Evolutionary conservation across 495 filamentous ascomycete species (phyloP), one percentile per base, ranked within the genome.

Genomic region (Annulohypoxylon stygium): DNA sequence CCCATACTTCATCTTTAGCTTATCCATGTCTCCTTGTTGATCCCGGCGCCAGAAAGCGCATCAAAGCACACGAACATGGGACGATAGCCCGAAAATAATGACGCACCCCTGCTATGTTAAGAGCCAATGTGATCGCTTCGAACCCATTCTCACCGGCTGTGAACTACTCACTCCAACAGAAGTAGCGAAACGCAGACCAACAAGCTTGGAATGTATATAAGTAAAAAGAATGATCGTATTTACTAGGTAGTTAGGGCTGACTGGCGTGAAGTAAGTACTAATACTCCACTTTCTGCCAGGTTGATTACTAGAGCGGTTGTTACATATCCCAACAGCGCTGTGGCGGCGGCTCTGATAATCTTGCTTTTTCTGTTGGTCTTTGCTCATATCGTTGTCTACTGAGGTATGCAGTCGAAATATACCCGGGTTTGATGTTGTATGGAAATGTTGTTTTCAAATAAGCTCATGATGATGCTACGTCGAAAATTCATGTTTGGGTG

Each of bases 41-140:
- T 78, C 71, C 71, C 76, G 73, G 71, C 66, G 55, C 61, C 60
- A 78, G 63, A 71, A 68, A 34, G 39, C 54, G 59, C 63, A 76
- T 71, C 73, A 75, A 69, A 67, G 67, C 62, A 66, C 34, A 66
- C 34, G 33, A 60, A 66, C 67, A 74, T 76, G 65, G 69, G 62
- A 63, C 34, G 66, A 78, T 68, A 74, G 69, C 62, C 67, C 70
- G 71, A 71, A 67, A 70, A 36, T 14, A 66, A 67, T 69, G 67
- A 69, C 48, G 64, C 67, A 66, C 41, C 70, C 76, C 63, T 71
- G 67, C 53, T 61, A 11, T 30, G 34, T 37, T 25, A 20, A 64
- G 61, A 65, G 48, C 76, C 73, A 75, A 75, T 73, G 47, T 48
- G 14, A 62, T 66, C 47, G 50, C 54, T 54, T 20, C 11, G 37